These are phyloP conservation scores for Pichia norvegensis DNA, from an alignment of 1,139 yeast species.

Conservation along the genomic window DNA sequence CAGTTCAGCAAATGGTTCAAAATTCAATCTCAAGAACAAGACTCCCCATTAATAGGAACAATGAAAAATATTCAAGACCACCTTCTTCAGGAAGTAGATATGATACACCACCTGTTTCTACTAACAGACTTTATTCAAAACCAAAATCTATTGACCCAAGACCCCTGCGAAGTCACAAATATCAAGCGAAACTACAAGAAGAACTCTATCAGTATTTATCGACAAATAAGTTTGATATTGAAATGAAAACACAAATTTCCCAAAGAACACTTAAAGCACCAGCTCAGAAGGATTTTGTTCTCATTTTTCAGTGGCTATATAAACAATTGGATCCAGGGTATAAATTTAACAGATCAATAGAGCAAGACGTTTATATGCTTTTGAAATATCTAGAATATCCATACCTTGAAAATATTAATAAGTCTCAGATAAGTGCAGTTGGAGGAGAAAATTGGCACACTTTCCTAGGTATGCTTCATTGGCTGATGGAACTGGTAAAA, in stretches of 20 bases:
- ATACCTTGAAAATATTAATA: conserved; percentile 67
- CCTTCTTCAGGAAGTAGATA: neutral
- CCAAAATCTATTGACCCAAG: conserved; percentile 47
- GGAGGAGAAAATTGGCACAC: conserved; percentile 90
- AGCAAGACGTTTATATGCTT: conserved; percentile 65
- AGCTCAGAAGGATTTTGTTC: conserved; percentile 78
- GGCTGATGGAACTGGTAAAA: conserved; percentile 58
- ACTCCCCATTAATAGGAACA: conserved; percentile 1
- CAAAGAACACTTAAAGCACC: conserved; percentile 64
- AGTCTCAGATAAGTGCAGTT: conserved; percentile 83
- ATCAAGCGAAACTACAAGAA: conserved; percentile 56
- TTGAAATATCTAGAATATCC: conserved; percentile 69
- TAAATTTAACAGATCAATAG: conserved; percentile 59
- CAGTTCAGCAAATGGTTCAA: conserved; percentile 24
- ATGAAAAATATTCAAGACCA: neutral
- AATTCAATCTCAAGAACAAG: conserved; percentile 20
- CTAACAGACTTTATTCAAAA: conserved; percentile 6
- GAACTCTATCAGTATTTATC: conserved; percentile 61
- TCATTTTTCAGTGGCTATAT: conserved; percentile 75
- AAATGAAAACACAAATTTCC: conserved; percentile 63
- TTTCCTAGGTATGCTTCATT: conserved; percentile 71
- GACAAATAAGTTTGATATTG: conserved; percentile 59
- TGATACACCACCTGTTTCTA: conserved; percentile 9
- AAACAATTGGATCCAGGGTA: conserved; percentile 73
- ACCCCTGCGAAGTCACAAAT: conserved; percentile 67